These are phyloP conservation scores for Astraeus odoratus DNA, from an alignment of 768 basidiomycete species.

Conservation along the genomic window DNA sequence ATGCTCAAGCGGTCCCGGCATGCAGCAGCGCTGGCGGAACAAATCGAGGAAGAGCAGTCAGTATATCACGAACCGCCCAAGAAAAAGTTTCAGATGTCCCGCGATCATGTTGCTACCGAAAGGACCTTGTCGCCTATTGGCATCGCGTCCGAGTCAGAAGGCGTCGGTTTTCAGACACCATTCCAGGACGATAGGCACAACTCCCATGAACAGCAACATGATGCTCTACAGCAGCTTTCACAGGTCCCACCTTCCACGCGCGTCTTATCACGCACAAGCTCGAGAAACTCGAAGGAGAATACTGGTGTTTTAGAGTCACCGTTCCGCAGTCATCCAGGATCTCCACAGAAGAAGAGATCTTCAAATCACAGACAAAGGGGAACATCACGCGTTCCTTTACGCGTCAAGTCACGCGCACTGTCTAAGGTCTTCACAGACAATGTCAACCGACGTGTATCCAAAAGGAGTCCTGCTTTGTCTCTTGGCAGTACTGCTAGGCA, in stretches of 20 bases:
- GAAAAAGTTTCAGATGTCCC: slow-evolving; percentile 29
- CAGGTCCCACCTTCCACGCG: slow-evolving; percentile 34
- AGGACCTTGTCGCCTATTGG: neutral
- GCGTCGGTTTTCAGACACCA: slow-evolving; percentile 21
- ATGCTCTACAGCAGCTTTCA: slow-evolving; percentile 32
- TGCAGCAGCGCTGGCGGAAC: slow-evolving; percentile 19
- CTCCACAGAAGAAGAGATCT: slow-evolving; percentile 29
- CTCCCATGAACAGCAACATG: slow-evolving; percentile 15
- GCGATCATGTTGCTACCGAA: slow-evolving; percentile 12
- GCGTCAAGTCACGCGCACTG: slow-evolving; percentile 34
- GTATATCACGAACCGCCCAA: slow-evolving; percentile 16
- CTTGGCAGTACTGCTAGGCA: slow-evolving; percentile 11
- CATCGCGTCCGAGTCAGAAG: neutral
- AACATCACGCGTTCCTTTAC: slow-evolving; percentile 16
- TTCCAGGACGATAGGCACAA: slow-evolving; percentile 13
- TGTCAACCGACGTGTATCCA: slow-evolving; percentile 7
- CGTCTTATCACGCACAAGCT: slow-evolving; percentile 32
- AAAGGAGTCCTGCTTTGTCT: slow-evolving; percentile 13
- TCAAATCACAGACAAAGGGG: slow-evolving; percentile 5
- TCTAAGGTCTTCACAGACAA: slow-evolving; percentile 23
- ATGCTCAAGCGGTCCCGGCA: slow-evolving; percentile 45
- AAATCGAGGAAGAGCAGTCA: slow-evolving; percentile 12
- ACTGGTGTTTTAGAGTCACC: slow-evolving; percentile 35
- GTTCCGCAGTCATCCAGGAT: slow-evolving; percentile 39
- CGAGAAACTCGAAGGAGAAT: slow-evolving; percentile 38